A percentile compares a stretch with the other conserved stretches of the same genome.
phyloP scores from a whole-genome alignment of 2,329 filamentous ascomycete genomes.

The Sporothrix dimorphospora region DNA sequence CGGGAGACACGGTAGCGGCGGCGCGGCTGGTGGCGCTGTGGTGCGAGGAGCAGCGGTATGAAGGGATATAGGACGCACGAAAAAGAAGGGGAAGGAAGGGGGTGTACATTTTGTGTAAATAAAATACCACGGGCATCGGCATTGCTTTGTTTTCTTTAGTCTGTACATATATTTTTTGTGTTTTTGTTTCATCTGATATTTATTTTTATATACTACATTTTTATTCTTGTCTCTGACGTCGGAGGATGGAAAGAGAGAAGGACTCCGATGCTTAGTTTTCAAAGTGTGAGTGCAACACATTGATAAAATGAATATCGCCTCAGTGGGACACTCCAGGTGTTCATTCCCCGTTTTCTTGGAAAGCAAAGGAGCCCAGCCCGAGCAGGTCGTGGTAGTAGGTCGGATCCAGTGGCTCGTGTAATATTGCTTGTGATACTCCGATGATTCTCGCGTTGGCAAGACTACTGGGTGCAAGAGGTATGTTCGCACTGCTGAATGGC shows the following conservation, averaged over 20 bases:
- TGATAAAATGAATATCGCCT: no score
- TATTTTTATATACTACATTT: neutral
- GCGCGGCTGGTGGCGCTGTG: slow-evolving; percentile 73
- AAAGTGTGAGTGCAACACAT: no score
- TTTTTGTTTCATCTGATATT: neutral
- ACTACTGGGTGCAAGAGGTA: no score
- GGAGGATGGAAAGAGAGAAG: neutral
- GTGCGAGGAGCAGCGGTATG: slow-evolving; percentile 58
- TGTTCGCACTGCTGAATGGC: no score
- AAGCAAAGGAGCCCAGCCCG: no score
- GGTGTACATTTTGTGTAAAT: neutral
- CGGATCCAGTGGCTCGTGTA: no score
- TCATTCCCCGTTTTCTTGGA: no score
- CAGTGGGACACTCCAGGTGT: no score
- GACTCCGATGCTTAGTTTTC: neutral
- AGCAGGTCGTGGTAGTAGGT: no score
- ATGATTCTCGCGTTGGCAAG: no score
- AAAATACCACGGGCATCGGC: slow-evolving; percentile 22
- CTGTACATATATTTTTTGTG: neutral
- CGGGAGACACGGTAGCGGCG: slow-evolving; percentile 69
- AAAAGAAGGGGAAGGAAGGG: neutral
- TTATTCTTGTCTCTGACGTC: neutral
- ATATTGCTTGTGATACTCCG: no score
- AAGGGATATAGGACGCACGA: slow-evolving; percentile 40
- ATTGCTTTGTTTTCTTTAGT: slow-evolving; percentile 1